Evolutionary conservation across 2,329 filamentous ascomycete species (phyloP), one percentile per base, ranked within the genome.

Genomic region (Cryoendolithus antarcticus): DNA sequence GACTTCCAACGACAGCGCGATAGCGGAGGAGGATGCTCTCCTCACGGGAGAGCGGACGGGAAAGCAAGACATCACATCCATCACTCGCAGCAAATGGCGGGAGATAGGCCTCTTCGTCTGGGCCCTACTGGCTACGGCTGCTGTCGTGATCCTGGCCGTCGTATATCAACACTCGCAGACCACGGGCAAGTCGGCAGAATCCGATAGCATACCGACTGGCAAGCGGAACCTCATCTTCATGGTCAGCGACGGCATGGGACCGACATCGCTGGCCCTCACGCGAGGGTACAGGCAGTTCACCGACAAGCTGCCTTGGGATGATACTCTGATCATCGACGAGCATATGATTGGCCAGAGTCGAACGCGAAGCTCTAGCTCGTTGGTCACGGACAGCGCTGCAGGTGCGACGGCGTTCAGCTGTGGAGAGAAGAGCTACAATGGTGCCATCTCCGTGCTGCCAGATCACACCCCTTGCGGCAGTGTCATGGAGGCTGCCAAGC

Each of bases 171-270:
- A 77, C 51, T 65, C 48, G 4, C 40, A 50, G 31, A 34, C 71
- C 40, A 40, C 32, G 28, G 19, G 31, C 27, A 47, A 39, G 9
- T 32, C 33, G 11, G 31, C 35, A n/a, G 12, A n/a, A 6, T n/a
- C 30, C 37, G 54, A 48, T 41, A 58, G 52, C 19, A 53, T 44
- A 30, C 53, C 57, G 7, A 48, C 50, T 28, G 75, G 77, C 38
- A 98, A 96, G 70, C 75, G 85, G 39, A 98, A 96, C 62, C 70
- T 96, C 38, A 81, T 98, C 52, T 96, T 98, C 69, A 98, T 98
- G 91, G 89, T 98, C 30, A 94, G 86, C 1, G 91, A 98, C 60
- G 91, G 91, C 55, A 98, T 98, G 91, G 91, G 91, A 0, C 91
- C 91, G 6, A 85, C 91, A 6, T 89, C 85, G 51, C 70, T 98